Evolutionary conservation across 495 filamentous ascomycete genomes (phyloP).

Genomic region (Zalerion maritima): DNA sequence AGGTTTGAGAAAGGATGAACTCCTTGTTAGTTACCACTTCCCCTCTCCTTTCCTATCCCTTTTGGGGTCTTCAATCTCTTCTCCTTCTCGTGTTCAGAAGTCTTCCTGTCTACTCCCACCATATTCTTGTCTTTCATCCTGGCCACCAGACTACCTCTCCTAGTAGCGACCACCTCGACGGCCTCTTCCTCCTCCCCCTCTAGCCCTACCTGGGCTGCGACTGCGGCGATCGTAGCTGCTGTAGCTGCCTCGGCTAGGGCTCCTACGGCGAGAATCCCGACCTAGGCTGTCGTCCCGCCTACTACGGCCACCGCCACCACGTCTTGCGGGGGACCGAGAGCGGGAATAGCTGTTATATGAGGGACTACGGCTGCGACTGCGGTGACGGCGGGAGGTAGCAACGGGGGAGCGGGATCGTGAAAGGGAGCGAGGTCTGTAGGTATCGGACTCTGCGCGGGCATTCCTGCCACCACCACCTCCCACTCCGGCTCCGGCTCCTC

Average conservation of each 20-base stretch:
- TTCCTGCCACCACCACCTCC: slow-evolving; percentile 20
- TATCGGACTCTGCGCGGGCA: slow-evolving; percentile 32
- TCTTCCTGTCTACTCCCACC: too few relatives aligned
- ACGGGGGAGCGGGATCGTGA: slow-evolving; percentile 30
- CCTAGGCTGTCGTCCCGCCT: slow-evolving; percentile 20
- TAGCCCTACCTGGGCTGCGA: too few relatives aligned
- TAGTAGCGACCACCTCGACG: too few relatives aligned
- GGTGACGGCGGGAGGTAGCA: slow-evolving; percentile 14
- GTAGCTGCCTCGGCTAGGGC: slow-evolving; percentile 48
- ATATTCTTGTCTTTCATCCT: too few relatives aligned
- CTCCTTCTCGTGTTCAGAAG: too few relatives aligned
- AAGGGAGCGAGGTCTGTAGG: slow-evolving; percentile 35
- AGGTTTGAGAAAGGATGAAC: too few relatives aligned
- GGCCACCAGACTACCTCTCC: too few relatives aligned
- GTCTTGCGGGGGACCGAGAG: slow-evolving; percentile 34
- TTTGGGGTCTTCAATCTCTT: too few relatives aligned
- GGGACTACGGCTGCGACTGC: slow-evolving; percentile 19
- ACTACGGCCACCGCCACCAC: slow-evolving; percentile 20
- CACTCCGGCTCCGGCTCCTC: slow-evolving; percentile 14
- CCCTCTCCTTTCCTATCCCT: too few relatives aligned
- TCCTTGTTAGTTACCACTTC: too few relatives aligned
- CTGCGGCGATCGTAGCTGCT: slow-evolving; percentile 22
- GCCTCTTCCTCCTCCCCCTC: too few relatives aligned
- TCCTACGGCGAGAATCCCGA: slow-evolving; percentile 36
- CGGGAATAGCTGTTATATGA: slow-evolving; percentile 24